Evolutionary conservation across 2,329 filamentous ascomycete species (phyloP).

Genomic region (Cryphonectria naterciae): DNA sequence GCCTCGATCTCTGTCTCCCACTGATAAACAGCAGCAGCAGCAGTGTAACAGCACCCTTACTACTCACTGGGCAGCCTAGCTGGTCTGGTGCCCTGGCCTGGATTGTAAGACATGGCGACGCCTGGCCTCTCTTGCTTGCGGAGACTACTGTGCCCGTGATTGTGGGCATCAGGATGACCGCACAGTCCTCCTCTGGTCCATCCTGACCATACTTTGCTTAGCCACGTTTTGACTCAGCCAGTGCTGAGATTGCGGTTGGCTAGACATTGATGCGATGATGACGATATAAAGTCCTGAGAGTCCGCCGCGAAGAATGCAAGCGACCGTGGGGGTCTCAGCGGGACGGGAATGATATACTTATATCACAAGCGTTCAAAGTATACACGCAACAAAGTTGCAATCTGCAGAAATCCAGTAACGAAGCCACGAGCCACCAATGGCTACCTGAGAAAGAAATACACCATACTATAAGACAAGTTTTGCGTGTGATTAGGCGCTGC

Average conservation of each 20-base stretch:
- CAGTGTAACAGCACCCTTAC: background rate
- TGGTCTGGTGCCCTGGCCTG: background rate
- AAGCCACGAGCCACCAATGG: background rate
- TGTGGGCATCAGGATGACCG: background rate
- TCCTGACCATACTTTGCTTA: background rate
- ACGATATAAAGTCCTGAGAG: too few species aligned
- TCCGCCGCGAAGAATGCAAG: background rate
- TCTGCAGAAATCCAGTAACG: background rate
- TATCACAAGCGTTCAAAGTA: background rate
- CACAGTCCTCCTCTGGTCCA: conserved; percentile 2
- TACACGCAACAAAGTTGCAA: background rate
- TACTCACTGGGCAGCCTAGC: background rate
- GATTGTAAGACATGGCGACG: background rate
- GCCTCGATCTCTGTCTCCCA: background rate
- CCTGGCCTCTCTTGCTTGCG: conserved; percentile 11
- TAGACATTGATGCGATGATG: background rate
- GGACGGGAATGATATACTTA: background rate
- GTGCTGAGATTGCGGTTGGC: background rate
- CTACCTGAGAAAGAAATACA: background rate
- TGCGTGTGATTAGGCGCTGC: background rate
- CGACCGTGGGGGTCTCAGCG: background rate
- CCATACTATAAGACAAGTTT: background rate
- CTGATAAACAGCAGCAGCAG: background rate
- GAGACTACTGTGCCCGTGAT: background rate
- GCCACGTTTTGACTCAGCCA: background rate